These are phyloP conservation scores for Colletotrichum neosansevieriae DNA, from an alignment of 2,329 filamentous ascomycete species.

Conservation along the genomic window DNA sequence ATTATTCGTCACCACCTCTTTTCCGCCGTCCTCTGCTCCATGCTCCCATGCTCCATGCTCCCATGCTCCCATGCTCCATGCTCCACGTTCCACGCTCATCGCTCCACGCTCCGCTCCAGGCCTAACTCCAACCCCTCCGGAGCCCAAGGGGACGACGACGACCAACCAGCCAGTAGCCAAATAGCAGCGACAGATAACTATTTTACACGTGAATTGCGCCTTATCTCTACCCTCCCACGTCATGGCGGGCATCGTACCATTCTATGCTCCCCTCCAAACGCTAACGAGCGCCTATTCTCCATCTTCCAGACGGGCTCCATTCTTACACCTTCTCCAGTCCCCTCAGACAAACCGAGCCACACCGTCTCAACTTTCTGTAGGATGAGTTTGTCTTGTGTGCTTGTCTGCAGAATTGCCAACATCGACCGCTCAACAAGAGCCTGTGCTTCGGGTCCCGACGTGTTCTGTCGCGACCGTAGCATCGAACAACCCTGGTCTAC, in stretches of 20 bases:
- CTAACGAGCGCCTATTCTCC: neutral
- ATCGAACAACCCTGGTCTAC: constrained; percentile 12
- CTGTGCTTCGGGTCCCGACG: no score
- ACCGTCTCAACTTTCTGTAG: neutral
- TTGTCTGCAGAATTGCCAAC: no score
- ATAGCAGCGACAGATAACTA: constrained; percentile 35
- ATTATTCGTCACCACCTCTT: neutral
- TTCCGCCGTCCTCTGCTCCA: neutral
- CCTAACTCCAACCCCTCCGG: neutral
- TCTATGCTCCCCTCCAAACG: neutral
- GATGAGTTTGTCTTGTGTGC: no score
- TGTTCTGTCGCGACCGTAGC: neutral
- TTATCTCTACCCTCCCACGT: constrained; percentile 35
- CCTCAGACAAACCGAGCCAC: neutral
- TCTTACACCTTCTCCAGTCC: neutral
- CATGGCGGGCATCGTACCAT: constrained; percentile 34
- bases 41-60: neutral
- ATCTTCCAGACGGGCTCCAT: neutral
- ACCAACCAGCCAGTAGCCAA: constrained; percentile 4
- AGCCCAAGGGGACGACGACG: neutral
- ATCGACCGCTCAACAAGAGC: no score
- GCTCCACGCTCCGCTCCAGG: constrained; percentile 16
- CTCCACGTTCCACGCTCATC: no score
- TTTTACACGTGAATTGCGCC: constrained; percentile 38
- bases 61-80: neutral